These are phyloP conservation scores for Fusarium paranaense DNA, from an alignment of 2,329 filamentous ascomycete species.

Conservation along the genomic window DNA sequence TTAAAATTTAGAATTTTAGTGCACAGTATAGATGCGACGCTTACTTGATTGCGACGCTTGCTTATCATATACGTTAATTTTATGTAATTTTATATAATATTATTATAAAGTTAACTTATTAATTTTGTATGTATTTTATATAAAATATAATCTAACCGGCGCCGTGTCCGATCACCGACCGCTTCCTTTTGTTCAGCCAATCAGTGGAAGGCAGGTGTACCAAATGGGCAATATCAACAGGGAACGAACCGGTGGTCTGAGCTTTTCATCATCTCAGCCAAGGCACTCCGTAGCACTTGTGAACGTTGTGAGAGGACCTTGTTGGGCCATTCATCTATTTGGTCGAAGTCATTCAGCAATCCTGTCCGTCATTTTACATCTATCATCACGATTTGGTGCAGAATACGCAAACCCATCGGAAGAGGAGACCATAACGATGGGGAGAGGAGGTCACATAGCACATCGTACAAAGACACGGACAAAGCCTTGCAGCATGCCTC, in stretches of 20 bases:
- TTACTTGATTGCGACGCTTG: too few relatives aligned
- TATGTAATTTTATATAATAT: too few relatives aligned
- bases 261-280: not conserved
- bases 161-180: too few relatives aligned
- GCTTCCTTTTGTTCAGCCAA: not conserved
- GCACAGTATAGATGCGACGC: too few relatives aligned
- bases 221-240: not conserved
- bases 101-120: too few relatives aligned
- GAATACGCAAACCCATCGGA: not conserved
- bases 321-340: not conserved
- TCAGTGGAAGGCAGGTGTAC: not conserved
- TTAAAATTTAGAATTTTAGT: too few relatives aligned
- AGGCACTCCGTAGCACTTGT: not conserved
- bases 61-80: too few relatives aligned
- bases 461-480: not conserved
- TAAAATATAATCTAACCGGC: too few relatives aligned
- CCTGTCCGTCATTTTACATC: not conserved
- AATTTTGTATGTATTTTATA: too few relatives aligned
- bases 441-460: not conserved
- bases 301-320: not conserved
- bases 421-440: not conserved
- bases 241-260: not conserved
- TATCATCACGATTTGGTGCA: not conserved
- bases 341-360: not conserved
- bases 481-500: not conserved